Evolutionary conservation across 306 rosid species (phyloP).

Genomic region (Begonia masoniana): DNA sequence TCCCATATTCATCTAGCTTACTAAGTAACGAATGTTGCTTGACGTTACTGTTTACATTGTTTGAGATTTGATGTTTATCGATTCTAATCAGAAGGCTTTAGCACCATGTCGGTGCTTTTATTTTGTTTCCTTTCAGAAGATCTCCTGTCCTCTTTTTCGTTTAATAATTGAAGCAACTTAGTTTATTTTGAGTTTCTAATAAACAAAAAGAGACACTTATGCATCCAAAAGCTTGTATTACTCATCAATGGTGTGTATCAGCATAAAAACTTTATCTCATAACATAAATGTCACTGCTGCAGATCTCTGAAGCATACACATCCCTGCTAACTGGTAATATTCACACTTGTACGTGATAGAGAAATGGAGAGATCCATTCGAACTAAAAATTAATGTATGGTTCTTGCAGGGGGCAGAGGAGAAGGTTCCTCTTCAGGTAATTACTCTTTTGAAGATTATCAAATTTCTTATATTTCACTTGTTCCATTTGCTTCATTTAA

Average conservation of each 20-base stretch:
- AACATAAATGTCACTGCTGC: constrained; percentile 23
- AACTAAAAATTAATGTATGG: background rate
- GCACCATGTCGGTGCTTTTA: background rate
- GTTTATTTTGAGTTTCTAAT: no score
- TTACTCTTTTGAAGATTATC: background rate
- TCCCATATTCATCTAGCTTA: no score
- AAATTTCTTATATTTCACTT: constrained; percentile 3
- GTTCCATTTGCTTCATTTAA: background rate
- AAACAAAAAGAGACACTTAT: no score
- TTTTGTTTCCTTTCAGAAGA: background rate
- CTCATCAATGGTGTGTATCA: no score
- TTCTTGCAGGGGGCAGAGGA: constrained; percentile 36
- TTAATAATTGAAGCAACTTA: background rate
- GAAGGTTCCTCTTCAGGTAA: constrained; percentile 35
- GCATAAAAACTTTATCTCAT: background rate
- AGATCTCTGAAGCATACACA: constrained; percentile 64
- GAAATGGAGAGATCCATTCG: background rate
- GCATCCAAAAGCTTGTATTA: no score
- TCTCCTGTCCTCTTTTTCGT: background rate
- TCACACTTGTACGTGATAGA: constrained; percentile 1
- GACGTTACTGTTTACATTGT: no score
- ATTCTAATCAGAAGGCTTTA: no score
- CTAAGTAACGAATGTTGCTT: no score
- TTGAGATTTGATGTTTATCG: no score
- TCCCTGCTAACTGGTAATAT: constrained; percentile 47